Evolutionary conservation across 2,329 filamentous ascomycete genomes (phyloP).

Genomic region (Fusarium chlamydosporum): DNA sequence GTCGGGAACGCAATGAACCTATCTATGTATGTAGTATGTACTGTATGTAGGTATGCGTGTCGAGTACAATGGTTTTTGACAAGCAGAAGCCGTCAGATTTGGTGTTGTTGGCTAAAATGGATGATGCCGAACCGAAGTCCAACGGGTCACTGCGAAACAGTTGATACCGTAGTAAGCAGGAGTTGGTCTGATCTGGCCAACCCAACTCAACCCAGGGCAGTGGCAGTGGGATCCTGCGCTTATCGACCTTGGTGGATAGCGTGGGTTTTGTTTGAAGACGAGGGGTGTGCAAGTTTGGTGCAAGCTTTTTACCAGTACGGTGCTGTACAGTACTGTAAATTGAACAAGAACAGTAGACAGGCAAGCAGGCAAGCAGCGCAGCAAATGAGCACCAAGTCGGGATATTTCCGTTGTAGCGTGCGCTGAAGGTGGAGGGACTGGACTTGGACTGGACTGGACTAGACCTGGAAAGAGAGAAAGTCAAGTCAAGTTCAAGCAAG

Average conservation of each 20-base stretch:
- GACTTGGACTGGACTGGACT: constrained; percentile 20
- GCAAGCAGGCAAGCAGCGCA: constrained; percentile 10
- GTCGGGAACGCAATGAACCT: constrained; percentile 20
- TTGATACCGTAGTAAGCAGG: constrained; percentile 18
- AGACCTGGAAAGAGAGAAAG: constrained; percentile 46
- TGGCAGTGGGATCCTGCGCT: constrained; percentile 51
- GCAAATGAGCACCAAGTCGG: constrained; percentile 49
- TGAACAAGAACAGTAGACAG: not conserved
- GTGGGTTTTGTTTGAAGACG: constrained; percentile 37
- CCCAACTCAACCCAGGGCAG: constrained; percentile 43
- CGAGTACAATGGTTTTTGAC: constrained; percentile 35
- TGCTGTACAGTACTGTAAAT: not conserved
- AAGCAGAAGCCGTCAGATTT: constrained; percentile 22
- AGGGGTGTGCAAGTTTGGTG: constrained; percentile 47
- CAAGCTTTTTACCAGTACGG: constrained; percentile 19
- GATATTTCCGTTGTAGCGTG: constrained; percentile 54
- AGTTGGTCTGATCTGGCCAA: constrained; percentile 30
- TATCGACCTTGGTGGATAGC: constrained; percentile 53
- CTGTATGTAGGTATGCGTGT: constrained; percentile 20
- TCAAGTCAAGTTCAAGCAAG: constrained; percentile 26
- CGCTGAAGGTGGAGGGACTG: constrained; percentile 37
- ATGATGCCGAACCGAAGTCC: constrained; percentile 44
- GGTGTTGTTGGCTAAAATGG: constrained; percentile 33
- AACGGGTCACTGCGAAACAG: constrained; percentile 36
- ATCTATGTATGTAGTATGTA: constrained; percentile 14